These are phyloP conservation scores for Paecilomyces fulvus DNA, from an alignment of 2,329 filamentous ascomycete genomes.

Conservation along the genomic window DNA sequence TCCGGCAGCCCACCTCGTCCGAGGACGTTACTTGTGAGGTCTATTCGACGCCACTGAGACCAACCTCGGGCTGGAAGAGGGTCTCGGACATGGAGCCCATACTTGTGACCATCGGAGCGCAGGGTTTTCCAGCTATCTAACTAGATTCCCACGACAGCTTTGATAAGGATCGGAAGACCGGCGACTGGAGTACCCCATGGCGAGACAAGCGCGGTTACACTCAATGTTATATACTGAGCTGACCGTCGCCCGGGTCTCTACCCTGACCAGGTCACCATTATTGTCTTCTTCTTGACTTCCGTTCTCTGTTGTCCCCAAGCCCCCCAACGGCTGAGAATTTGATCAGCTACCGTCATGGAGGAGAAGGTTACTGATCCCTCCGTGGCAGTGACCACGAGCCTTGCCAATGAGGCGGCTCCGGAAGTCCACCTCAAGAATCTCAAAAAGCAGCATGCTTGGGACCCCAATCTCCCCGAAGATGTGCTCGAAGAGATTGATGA, in stretches of 20 bases:
- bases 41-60: background rate
- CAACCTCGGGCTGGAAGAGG: background rate
- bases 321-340: background rate
- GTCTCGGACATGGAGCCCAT: background rate
- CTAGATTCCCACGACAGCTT: background rate
- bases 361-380: constrained; percentile 12
- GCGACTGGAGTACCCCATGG: background rate
- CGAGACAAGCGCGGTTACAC: background rate
- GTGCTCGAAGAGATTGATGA: constrained; percentile 54
- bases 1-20: background rate
- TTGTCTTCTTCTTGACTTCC: background rate
- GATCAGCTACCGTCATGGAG: constrained; percentile 48
- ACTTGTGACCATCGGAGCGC: background rate
- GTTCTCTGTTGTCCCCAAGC: background rate
- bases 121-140: background rate
- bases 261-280: background rate
- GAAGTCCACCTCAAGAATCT: constrained; percentile 44
- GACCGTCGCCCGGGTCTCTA: background rate
- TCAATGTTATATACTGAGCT: background rate
- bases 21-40: background rate
- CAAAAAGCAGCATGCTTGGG: constrained; percentile 54
- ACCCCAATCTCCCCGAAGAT: constrained; percentile 57
- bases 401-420: constrained; percentile 13
- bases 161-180: background rate
- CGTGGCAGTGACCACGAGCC: constrained; percentile 12